phyloP scores from a whole-genome alignment of 179 eudicot species.

The Heliamphora pulchella region DNA sequence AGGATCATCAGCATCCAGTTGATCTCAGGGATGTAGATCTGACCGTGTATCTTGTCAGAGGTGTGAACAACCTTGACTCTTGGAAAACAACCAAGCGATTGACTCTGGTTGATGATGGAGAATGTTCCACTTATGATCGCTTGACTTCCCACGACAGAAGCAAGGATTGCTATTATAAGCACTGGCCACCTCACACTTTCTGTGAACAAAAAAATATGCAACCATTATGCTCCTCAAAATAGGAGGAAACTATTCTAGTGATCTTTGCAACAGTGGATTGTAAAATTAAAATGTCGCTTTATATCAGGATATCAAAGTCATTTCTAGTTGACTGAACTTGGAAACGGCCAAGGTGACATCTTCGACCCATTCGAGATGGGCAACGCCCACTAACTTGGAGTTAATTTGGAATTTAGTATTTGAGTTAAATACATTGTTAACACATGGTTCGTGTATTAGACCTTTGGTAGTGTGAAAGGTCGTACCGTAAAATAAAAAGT shows the following conservation, averaged over 20 bases:
- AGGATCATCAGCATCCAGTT: slow-evolving; percentile 89
- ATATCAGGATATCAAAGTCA: not conserved
- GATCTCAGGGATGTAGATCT: slow-evolving; percentile 89
- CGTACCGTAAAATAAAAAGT: no score
- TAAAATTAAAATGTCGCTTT: not conserved
- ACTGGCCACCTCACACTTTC: slow-evolving; percentile 80
- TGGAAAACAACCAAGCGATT: slow-evolving; percentile 90
- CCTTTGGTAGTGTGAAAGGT: no score
- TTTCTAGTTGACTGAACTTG: not conserved
- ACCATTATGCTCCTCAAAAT: not conserved
- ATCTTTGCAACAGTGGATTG: not conserved
- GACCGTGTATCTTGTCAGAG: slow-evolving; percentile 82
- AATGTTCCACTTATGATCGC: slow-evolving; percentile 92
- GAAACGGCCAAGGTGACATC: slow-evolving; percentile 3
- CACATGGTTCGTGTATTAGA: no score
- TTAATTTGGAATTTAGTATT: no score
- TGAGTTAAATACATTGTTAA: no score
- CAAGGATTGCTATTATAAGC: slow-evolving; percentile 65
- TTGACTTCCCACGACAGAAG: slow-evolving; percentile 97
- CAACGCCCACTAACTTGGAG: no score
- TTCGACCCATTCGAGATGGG: slow-evolving; percentile 7
- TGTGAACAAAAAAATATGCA: slow-evolving; percentile 21
- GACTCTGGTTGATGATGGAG: slow-evolving; percentile 92
- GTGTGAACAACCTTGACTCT: slow-evolving; percentile 90
- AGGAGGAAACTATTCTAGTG: slow-evolving; percentile 5